Base-by-base conservation (phyloP, 2,329 filamentous ascomycete species). In the Xenosphaeropsis pyriputrescens region DNA sequence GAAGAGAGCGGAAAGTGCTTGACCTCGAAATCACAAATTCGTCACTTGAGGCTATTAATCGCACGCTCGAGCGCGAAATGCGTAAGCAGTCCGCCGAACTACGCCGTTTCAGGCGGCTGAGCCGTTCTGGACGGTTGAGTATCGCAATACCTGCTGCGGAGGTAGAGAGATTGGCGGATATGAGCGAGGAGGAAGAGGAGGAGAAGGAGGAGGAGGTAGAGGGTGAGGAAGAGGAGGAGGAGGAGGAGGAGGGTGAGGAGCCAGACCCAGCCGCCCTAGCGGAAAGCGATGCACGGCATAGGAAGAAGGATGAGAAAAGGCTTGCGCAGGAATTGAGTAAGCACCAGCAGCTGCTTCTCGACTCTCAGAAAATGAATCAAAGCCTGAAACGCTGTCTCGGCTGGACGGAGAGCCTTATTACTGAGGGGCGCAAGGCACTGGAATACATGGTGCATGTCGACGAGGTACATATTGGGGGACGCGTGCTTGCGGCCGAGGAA, bases 11-110 rank as follows among this genome's bases (percentile, higher is more conserved):
- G 43, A 98, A 96, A 62, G 88, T 98, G 1, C 73, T 96, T 47
- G 91, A 98, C 55, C 65, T 98, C 5, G 85, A 98, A 55, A 98
- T 98, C 45, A 94, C 83, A 39, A 98, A 98, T 52, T 91, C 85
- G 1, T 95, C 88, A 1, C 69, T 98, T 3, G 73, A 94, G 40
- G 91, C 91, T 31, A 96, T 98, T 60, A 98, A 98, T 54, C 72
- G 88, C 38, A 91, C 86, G 0, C 63, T 98, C 0, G 91, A 98
- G 60, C 75, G 85, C 17, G 85, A 96, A 54, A 70, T 98, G 50
- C 76, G 86, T 18, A 93, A 93, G 54, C 89, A 96, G 51, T 89
- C 83, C 29, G 74, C 82, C 1, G 91, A 98, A 54, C 57, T 98
- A 22, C 78, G 91, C 40, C 72, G 89, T 32, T 96, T 79, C 55